Percentiles rank a stretch among this genome's conserved stretches.
Conservation (phyloP, 352 stramenopile species). For the Pythium volutum region DNA sequence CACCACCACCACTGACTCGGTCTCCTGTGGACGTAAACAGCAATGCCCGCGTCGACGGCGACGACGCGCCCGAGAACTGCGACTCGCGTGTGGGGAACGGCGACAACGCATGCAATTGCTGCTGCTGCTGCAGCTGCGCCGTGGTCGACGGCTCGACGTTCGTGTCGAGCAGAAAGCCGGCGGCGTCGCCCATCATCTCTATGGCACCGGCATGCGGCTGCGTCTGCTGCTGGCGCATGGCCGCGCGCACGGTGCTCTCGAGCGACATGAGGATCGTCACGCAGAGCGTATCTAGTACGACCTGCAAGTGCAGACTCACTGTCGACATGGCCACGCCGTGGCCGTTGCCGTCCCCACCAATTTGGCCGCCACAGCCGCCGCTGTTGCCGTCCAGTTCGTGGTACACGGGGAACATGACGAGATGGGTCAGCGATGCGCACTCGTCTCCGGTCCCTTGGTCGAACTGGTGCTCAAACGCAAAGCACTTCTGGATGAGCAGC, state of each 20-base stretch:
- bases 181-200: constrained; percentile 35
- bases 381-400: constrained; percentile 61
- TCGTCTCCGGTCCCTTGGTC: constrained; percentile 54
- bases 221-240: constrained; percentile 42
- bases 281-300: constrained; percentile 77
- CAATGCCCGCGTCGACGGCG: constrained; percentile 36
- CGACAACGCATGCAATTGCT: constrained; percentile 26
- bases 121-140: constrained; percentile 21
- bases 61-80: constrained; percentile 23
- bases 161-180: constrained; percentile 65
- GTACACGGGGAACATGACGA: constrained; percentile 83
- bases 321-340: constrained; percentile 44
- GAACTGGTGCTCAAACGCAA: constrained; percentile 82
- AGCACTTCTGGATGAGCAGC: constrained; percentile 78
- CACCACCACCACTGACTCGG: constrained; percentile 4
- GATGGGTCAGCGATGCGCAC: constrained; percentile 49
- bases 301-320: constrained; percentile 73
- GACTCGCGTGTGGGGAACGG: constrained; percentile 22
- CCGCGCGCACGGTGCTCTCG: constrained; percentile 66
- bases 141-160: constrained; percentile 59
- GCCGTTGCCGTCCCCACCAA: too few species aligned
- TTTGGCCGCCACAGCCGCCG: constrained; percentile 19
- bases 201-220: constrained; percentile 19
- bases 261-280: constrained; percentile 84
- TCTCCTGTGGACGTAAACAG: constrained; percentile 12